Base-by-base conservation (phyloP, 1,139 yeast species). In the Debaryomyces robertsiae region DNA sequence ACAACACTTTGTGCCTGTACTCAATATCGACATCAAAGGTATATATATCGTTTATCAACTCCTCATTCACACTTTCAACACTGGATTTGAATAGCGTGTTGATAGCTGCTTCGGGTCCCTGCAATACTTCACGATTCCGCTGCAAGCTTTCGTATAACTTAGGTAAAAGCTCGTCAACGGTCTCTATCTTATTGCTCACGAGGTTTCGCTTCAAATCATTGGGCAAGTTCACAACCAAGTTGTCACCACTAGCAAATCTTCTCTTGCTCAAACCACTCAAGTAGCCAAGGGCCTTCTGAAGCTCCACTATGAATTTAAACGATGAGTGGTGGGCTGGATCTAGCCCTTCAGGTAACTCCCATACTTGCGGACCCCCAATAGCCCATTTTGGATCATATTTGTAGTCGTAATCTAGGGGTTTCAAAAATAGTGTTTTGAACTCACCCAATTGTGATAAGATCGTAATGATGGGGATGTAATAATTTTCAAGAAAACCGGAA, bases 11-110 rank as follows among this genome's bases (percentile, higher is more conserved):
- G n/a, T 53, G 51, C 27, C 72, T 49, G 6, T 53, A 39, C 11
- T 68, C 76, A n/a, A 49, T 34, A 23, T 72, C 76, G 9, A 72
- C 57, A 22, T 68, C 69, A 29, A 72, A 52, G 4, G 61, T 54
- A 6, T 55, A 51, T 19, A 71, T 43, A 14, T 58, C 63, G 39
- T 61, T 67, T 23, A 39, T 45, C 16, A 55, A 52, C 3, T 58
- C 60, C 31, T 62, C 67, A 4, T 41, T 54, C 9, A 55, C 50
- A 32, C 63, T 60, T 39, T 57, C 60, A 19, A 66, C 67, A 25
- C 42, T 41, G 1, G 64, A 61, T 33, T 53, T 53, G 37, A 62
- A 57, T 11, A 60, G 42, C 2, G 40, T 22, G 18, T 40, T 36
- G 13, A 48, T 30, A 15, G 38, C 41, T 6, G 37, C 34, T 9